Conservation (phyloP, 2,329 filamentous ascomycete genomes). For the Cladophialophora yegresii region DNA sequence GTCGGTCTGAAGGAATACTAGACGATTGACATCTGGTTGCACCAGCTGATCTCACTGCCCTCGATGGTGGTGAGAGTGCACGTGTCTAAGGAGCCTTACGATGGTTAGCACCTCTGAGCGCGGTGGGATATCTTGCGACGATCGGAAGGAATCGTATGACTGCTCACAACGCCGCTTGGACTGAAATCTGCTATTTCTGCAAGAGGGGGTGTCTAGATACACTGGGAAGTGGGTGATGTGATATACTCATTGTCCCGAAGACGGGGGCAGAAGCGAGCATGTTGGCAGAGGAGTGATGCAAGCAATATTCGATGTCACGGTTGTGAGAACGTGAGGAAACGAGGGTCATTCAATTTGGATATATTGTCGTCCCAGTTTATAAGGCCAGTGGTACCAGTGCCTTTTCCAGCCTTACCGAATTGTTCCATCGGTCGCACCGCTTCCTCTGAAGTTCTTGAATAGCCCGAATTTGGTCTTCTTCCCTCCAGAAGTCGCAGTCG, state of each 20-base stretch:
- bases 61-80: too few relatives aligned
- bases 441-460: neutral
- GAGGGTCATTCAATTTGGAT: neutral
- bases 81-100: too few relatives aligned
- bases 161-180: too few relatives aligned
- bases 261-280: neutral
- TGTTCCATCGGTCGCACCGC: neutral
- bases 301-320: neutral
- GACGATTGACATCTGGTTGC: too few relatives aligned
- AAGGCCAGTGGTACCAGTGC: neutral
- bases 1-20: too few relatives aligned
- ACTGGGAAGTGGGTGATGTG: neutral
- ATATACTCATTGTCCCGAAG: neutral
- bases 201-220: neutral
- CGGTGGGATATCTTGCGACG: too few relatives aligned
- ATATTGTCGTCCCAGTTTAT: neutral
- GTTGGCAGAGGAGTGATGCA: neutral
- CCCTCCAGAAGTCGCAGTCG: neutral
- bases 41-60: too few relatives aligned
- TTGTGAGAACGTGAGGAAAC: neutral
- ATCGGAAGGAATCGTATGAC: too few relatives aligned
- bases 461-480: neutral
- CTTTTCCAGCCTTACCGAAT: neutral
- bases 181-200: too few relatives aligned
- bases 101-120: too few relatives aligned